Base-by-base conservation (phyloP, 306 rosid species). In the Medicago arabica region DNA sequence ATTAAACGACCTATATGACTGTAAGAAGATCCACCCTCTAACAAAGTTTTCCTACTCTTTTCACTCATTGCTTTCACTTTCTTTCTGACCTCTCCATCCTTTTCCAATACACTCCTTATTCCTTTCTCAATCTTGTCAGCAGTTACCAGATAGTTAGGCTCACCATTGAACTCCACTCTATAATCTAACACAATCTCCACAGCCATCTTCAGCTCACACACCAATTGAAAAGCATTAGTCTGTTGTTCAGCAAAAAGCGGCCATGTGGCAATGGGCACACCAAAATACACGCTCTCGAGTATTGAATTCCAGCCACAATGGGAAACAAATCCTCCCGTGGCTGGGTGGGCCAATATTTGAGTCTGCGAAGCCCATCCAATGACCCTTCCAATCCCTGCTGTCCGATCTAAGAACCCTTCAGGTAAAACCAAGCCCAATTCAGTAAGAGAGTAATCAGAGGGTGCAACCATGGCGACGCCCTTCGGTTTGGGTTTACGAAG, bases 291-390 rank as follows among this genome's bases (percentile, higher is more conserved):
- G 61, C 90, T 86, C 74, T 87, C 92, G 0, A 87, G 54, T 0
- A 3, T 67, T 5, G 92, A 89, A 63, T 87, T 87, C 90, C 90
- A 89, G 2, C 91, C 93, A 1, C 88, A 89, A 3, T 90, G 90
- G 0, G 86, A 84, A 7, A 90, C 80, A 9, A 87, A 90, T 1
- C 83, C 90, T 9, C 80, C 84, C 0, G 79, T 59, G 9, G 94
- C 90, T 0, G 39, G 61, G 38, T 89, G 93, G n/a, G 83, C 80
- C 28, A 88, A 28, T 2, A 86, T 44, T 0, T 70, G 79, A 55
- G 66, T 66, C 16, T 84, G 90, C 1, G 93, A 88, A 4, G 88
- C 93, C 90, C 90, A 88, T 0, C 88, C 85, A 1, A 84, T 75
- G 15, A 88, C 50, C 68, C 39, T 86, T 0, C 90, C 90, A 0